Percentiles rank a stretch among this genome's conserved stretches.
Conservation (phyloP, 129 eudicot species). For the Helichrysum umbraculigerum region DNA sequence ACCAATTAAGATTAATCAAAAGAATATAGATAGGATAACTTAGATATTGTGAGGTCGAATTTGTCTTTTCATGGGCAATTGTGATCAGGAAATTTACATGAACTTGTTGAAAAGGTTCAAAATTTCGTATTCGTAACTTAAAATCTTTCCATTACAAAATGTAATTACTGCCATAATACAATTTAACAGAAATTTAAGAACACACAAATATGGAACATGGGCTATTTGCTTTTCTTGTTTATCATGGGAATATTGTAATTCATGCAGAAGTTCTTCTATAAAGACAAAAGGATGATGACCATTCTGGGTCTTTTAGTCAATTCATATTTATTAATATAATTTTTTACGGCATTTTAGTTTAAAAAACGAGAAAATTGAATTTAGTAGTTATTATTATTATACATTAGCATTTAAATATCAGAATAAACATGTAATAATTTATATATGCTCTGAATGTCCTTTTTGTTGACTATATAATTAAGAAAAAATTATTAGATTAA, state of each 20-base stretch:
- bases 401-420: not conserved
- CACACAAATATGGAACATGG: constrained; percentile 3
- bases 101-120: not conserved
- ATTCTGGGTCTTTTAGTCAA: constrained; percentile 18
- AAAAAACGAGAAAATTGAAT: too few species aligned
- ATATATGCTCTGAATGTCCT: constrained; percentile 4
- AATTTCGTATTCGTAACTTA: not conserved
- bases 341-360: too few species aligned
- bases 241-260: constrained; percentile 30
- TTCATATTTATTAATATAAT: not conserved
- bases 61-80: constrained; percentile 6
- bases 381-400: too few species aligned
- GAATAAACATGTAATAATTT: not conserved
- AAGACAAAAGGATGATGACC: constrained; percentile 19
- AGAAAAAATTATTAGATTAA: not conserved
- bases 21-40: constrained; percentile 21
- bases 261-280: constrained; percentile 34
- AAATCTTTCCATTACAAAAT: not conserved
- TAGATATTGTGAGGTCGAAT: constrained; percentile 26
- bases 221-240: not conserved
- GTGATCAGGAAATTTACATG: constrained; percentile 3
- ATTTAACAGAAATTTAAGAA: constrained; percentile 12
- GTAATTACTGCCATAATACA: not conserved
- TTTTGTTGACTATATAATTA: constrained; percentile 6
- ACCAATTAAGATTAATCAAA: constrained; percentile 15